Base-by-base conservation (phyloP, 1,284 basidiomycete species). In the Coriolopsis trogii region DNA sequence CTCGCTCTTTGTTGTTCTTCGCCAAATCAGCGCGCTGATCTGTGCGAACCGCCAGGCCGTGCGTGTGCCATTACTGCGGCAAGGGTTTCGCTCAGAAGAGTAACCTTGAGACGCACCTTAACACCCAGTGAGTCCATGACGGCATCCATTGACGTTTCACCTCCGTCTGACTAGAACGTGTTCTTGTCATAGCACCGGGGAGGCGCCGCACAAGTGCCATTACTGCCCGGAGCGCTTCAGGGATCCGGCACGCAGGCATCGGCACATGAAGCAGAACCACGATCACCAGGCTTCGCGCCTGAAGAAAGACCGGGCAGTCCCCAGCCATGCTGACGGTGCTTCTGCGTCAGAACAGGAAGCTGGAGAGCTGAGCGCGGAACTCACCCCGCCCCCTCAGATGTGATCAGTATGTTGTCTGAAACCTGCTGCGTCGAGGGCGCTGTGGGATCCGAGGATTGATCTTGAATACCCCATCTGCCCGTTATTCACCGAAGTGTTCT, bases 1-100 rank as follows among this genome's bases (percentile, higher is more conserved):
- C 28, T 24, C 31, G 25, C 30, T 33, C 21, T 18, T 23, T 29
- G 13, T 15, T 25, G 8, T 38, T 33, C 37, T n/a, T n/a, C n/a
- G n/a, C n/a, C 20, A 24, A 36, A 23, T 12, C 23, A 25, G 44
- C 26, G 30, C 38, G 41, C 49, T 52, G 46, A 56, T 65, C 36
- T 56, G 37, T 41, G 40, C 42, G 33, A 55, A 55, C n/a, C n/a
- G n/a, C 33, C 49, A 86, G 82, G 55, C 78, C 76, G 16, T 83
- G 78, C 62, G 61, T 73, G 39, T 87, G 84, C 63, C 66, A 66
- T n/a, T 71, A 75, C 49, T 87, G 85, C 59, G 68, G 70, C 43
- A 79, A 80, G 58, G 73, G 73, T 3, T 87, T 85, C 63, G 75
- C 81, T 12, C 73, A 87, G 72, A 80, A 82, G 67, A 81, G 79